Conservation (phyloP, 2,329 filamentous ascomycete species). For the Teratosphaeriaceae sp. region DNA sequence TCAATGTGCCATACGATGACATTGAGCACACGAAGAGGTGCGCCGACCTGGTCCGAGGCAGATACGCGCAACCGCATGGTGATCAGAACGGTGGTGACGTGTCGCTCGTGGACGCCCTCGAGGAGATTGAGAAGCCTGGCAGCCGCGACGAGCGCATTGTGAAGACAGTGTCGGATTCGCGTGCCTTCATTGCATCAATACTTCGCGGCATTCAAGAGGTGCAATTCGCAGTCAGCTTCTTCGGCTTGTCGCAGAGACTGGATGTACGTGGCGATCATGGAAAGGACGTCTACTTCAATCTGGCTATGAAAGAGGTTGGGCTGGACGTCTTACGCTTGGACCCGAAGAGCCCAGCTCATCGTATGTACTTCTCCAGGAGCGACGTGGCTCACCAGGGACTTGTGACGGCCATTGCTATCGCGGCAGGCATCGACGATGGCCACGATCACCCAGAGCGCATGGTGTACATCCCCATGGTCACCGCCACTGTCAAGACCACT, state of each 20-base stretch:
- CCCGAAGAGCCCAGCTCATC: slow-evolving; percentile 84
- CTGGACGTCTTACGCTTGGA: slow-evolving; percentile 89
- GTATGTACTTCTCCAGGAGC: slow-evolving; percentile 94
- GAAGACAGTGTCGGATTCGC: slow-evolving; percentile 82
- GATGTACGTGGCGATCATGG: slow-evolving; percentile 59
- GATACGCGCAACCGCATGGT: slow-evolving; percentile 22
- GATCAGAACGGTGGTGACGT: slow-evolving; percentile 44
- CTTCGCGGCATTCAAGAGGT: slow-evolving; percentile 92
- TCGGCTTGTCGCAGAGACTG: slow-evolving; percentile 77
- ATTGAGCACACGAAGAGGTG: slow-evolving; percentile 57
- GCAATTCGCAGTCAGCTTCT: slow-evolving; percentile 87
- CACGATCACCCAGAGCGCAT: slow-evolving; percentile 77
- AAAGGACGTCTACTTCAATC: slow-evolving; percentile 71
- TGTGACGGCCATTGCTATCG: slow-evolving; percentile 84
- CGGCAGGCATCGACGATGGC: slow-evolving; percentile 86
- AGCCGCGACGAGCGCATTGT: slow-evolving; percentile 63
- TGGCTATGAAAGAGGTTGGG: slow-evolving; percentile 94
- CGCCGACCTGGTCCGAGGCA: slow-evolving; percentile 44
- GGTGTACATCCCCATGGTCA: slow-evolving; percentile 94
- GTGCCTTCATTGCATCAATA: slow-evolving; percentile 85
- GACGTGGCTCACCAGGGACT: slow-evolving; percentile 94
- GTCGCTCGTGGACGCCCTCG: slow-evolving; percentile 64
- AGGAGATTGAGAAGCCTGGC: slow-evolving; percentile 65
- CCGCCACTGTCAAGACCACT: slow-evolving; percentile 89
- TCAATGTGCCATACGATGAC: slow-evolving; percentile 89